A percentile compares a stretch with the other conserved stretches of the same genome.
Evolutionary conservation across 148 eudicot species (phyloP).

Genomic region (Chenopodium album): DNA sequence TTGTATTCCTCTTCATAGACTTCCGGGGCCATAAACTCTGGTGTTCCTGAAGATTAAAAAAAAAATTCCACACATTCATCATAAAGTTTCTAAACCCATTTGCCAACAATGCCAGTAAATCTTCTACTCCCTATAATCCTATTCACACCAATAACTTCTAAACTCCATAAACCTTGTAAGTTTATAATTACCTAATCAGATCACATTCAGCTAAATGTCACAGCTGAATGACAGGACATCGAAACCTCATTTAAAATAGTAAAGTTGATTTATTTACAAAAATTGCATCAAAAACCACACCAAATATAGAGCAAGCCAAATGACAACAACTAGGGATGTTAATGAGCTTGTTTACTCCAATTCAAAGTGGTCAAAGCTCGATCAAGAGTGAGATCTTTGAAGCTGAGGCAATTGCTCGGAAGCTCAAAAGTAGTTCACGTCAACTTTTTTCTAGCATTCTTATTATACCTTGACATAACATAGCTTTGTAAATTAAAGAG

Average conservation of each 20-base stretch:
- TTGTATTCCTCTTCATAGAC: slow-evolving; percentile 81
- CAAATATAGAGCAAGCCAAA: slow-evolving; percentile 8
- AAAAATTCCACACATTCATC: slow-evolving; percentile 1
- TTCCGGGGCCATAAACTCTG: slow-evolving; percentile 94
- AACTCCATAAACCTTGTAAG: neutral
- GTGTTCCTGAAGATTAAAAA: slow-evolving; percentile 50
- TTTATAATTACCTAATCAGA: neutral
- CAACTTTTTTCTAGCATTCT: neutral
- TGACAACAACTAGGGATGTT: neutral
- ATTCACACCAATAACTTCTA: neutral
- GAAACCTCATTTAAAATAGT: neutral
- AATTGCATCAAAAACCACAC: neutral
- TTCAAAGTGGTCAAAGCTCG: neutral
- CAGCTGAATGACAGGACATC: neutral
- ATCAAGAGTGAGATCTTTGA: neutral
- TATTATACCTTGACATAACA: too few relatives aligned
- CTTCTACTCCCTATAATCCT: neutral
- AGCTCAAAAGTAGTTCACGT: neutral
- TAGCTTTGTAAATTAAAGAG: too few relatives aligned
- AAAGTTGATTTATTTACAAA: neutral
- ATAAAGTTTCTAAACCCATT: neutral
- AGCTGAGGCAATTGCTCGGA: neutral
- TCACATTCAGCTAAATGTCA: neutral
- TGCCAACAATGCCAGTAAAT: neutral
- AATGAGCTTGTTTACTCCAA: neutral